phyloP scores from a whole-genome alignment of 768 basidiomycete species.

The Boletus eberwhitei region DNA sequence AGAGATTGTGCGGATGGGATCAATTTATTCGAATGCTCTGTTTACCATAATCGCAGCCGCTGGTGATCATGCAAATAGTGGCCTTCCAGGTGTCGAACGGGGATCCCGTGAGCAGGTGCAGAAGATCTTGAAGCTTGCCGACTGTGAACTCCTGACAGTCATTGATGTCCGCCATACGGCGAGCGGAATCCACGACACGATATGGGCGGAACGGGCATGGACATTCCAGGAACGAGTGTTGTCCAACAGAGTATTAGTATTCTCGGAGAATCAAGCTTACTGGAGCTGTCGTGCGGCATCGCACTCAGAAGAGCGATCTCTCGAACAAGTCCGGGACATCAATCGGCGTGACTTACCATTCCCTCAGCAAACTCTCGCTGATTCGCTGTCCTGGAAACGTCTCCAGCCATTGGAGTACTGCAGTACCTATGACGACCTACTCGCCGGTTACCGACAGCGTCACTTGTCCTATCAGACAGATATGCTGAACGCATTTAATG shows the following conservation, averaged over 20 bases:
- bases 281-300: slow-evolving; percentile 13
- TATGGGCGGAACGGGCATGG: slow-evolving; percentile 17
- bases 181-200: neutral
- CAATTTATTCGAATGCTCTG: slow-evolving; percentile 15
- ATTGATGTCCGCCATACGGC: neutral
- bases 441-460: slow-evolving; percentile 8
- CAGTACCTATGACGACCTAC: neutral
- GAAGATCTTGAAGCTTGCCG: slow-evolving; percentile 5
- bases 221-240: slow-evolving; percentile 20
- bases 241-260: slow-evolving; percentile 15
- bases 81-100: slow-evolving; percentile 8
- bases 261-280: slow-evolving; percentile 18
- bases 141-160: slow-evolving; percentile 11
- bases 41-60: slow-evolving; percentile 21
- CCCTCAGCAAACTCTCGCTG: neutral
- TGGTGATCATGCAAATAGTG: slow-evolving; percentile 6
- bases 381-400: neutral
- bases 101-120: slow-evolving; percentile 7
- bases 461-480: slow-evolving; percentile 15
- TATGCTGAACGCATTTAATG: slow-evolving; percentile 13
- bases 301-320: slow-evolving; percentile 11
- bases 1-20: slow-evolving; percentile 22
- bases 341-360: neutral
- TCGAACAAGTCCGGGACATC: slow-evolving; percentile 3
- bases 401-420: neutral